These are phyloP conservation scores for Pleurotus pulmonarius DNA, from an alignment of 768 basidiomycete species.

Conservation along the genomic window DNA sequence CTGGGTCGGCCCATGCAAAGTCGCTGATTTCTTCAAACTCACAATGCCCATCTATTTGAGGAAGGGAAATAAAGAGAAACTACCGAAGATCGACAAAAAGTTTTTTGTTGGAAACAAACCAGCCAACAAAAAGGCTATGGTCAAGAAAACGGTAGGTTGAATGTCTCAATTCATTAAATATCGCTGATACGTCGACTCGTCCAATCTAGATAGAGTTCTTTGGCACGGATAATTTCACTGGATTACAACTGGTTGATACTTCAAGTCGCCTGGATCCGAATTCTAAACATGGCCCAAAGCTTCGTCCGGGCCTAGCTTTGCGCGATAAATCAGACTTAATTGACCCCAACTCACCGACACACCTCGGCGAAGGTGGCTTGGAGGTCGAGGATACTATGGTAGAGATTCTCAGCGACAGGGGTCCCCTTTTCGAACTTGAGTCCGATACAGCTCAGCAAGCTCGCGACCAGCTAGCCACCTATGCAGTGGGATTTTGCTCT, in stretches of 20 bases:
- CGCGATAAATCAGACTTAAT: not conserved
- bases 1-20: too few species aligned
- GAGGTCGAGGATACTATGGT: not conserved
- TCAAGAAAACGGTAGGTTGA: too few species aligned
- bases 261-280: not conserved
- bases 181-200: too few species aligned
- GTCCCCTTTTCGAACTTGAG: not conserved
- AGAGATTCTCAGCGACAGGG: not conserved
- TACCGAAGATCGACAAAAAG: too few species aligned
- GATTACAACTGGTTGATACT: not conserved
- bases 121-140: too few species aligned
- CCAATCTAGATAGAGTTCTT: too few species aligned
- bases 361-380: not conserved
- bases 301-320: not conserved
- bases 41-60: too few species aligned
- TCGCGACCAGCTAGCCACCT: constrained; percentile 20
- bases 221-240: too few species aligned
- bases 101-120: too few species aligned
- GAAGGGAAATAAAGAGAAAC: too few species aligned
- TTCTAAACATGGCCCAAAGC: not conserved
- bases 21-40: too few species aligned
- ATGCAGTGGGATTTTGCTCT: constrained; percentile 16
- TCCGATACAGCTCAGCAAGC: not conserved
- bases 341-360: not conserved
- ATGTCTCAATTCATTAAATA: too few species aligned